These are phyloP conservation scores for Sclerotinia borealis DNA, from an alignment of 2,329 filamentous ascomycete species.

Conservation along the genomic window DNA sequence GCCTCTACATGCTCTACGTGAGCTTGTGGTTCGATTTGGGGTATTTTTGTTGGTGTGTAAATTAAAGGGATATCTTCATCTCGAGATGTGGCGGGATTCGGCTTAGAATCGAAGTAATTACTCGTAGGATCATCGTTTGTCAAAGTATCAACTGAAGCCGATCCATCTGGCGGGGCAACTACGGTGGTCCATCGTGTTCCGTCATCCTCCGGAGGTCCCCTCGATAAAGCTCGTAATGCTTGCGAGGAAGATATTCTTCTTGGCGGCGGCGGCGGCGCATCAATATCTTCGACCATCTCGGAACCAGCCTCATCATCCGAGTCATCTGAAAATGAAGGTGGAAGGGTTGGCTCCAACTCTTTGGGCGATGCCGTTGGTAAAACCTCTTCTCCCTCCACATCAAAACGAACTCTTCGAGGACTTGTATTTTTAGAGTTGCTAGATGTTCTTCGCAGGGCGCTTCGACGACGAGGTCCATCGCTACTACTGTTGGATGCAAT, in stretches of 20 bases:
- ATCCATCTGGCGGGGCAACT: conserved; percentile 30
- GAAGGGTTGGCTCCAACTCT: conserved; percentile 4
- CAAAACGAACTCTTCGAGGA: conserved; percentile 57
- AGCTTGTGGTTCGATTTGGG: not conserved
- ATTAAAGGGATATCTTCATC: conserved; percentile 1
- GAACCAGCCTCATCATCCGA: conserved; percentile 33
- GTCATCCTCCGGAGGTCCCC: conserved; percentile 44
- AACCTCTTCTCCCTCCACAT: conserved; percentile 54
- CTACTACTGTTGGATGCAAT: conserved; percentile 49
- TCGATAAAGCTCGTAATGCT: conserved; percentile 45
- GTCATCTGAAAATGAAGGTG: conserved; percentile 17
- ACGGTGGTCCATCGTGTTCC: conserved; percentile 32
- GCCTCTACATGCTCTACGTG: not conserved
- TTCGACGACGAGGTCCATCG: conserved; percentile 44
- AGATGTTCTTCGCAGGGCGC: conserved; percentile 52
- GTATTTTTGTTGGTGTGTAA: not conserved
- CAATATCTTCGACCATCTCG: conserved; percentile 31
- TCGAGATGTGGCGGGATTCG: not conserved
- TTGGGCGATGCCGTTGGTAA: conserved; percentile 51
- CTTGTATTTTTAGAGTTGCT: conserved; percentile 45
- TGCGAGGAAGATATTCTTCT: conserved; percentile 53
- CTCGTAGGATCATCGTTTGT: conserved; percentile 1
- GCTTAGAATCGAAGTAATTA: not conserved
- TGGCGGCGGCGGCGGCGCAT: conserved; percentile 41
- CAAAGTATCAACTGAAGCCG: conserved; percentile 24